Base-by-base conservation (phyloP, 108 stramenopile species). In the Skeletonema tropicum region DNA sequence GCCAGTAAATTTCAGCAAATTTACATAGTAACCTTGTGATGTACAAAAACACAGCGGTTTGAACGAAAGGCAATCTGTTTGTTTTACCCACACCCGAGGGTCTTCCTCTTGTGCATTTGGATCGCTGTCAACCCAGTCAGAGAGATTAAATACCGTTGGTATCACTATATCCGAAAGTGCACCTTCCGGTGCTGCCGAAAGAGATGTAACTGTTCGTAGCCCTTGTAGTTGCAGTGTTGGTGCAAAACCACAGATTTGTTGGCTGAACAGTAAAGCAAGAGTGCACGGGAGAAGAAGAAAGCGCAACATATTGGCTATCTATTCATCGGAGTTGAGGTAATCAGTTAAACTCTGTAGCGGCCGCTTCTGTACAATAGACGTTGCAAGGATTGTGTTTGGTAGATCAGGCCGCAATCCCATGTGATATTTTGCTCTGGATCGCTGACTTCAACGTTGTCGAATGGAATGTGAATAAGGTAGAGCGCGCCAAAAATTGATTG, bases 21-120 rank as follows among this genome's bases (percentile, higher is more conserved):
- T 92, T 38, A 92, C 92, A 68, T 92, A 92, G 64, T 92, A 92
- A 31, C 92, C 92, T 48, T 85, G 75, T 10, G 84, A 84, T 17
- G 74, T 80, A 66, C 89, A 92, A 42, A 92, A 87, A 70, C 92
- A 92, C 0, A 92, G 62, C 7, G 92, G 92, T 25, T 89, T 86
- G 57, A 92, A 92, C 33, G 89, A 88, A 9, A 92, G 85, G 21
- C 82, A 72, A 12, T 88, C 82, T 26, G 92, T 89, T 75, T 92
- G 92, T 12, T 89, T 89, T 10, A 92, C 92, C 92, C 92, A 92
- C 9, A 92, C 57, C 33, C 83, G 70, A 5, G 68, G 67, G 64
- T 89, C 88, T 46, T 88, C 86, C 7, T 78, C 79, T 41, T 76
- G 65, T 29, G 77, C 73, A 61, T 64, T 64, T 17, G 64, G 49